Conservation (phyloP, 148 eudicot genomes). For the Vaccinium vitisidaea region DNA sequence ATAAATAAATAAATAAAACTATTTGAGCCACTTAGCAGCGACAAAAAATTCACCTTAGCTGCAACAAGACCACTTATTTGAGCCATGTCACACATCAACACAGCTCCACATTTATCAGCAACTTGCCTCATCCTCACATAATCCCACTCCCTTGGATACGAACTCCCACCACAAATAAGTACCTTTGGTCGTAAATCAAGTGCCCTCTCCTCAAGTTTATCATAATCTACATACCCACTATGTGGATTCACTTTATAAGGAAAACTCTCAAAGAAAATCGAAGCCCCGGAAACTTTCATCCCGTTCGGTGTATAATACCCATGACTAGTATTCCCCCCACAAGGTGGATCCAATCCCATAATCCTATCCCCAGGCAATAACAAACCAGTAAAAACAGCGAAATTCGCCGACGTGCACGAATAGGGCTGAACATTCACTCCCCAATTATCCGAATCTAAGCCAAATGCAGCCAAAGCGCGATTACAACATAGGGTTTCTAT, state of each 20-base stretch:
- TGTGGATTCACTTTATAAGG: slow-evolving; percentile 77
- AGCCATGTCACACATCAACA: slow-evolving; percentile 96
- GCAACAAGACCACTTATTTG: slow-evolving; percentile 95
- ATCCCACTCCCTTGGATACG: slow-evolving; percentile 95
- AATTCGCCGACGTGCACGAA: slow-evolving; percentile 88
- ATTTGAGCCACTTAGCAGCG: not conserved
- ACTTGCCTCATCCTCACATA: slow-evolving; percentile 73
- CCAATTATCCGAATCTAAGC: slow-evolving; percentile 61
- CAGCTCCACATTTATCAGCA: slow-evolving; percentile 82
- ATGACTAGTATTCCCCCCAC: slow-evolving; percentile 88
- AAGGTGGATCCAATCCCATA: slow-evolving; percentile 90
- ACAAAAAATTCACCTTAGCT: slow-evolving; percentile 64
- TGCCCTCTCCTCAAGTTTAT: slow-evolving; percentile 83
- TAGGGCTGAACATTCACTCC: slow-evolving; percentile 97
- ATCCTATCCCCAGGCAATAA: slow-evolving; percentile 79
- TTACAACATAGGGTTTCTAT: slow-evolving; percentile 71
- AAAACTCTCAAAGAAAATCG: slow-evolving; percentile 87
- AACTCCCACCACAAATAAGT: slow-evolving; percentile 91
- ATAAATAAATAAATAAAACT: no score
- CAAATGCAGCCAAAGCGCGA: slow-evolving; percentile 82
- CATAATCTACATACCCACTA: slow-evolving; percentile 75
- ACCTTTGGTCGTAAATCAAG: slow-evolving; percentile 94
- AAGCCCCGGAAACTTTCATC: slow-evolving; percentile 92
- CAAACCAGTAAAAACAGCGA: slow-evolving; percentile 83
- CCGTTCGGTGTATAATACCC: slow-evolving; percentile 85